Conservation (phyloP, 1,284 basidiomycete genomes). For the Boletus chippewaensis region DNA sequence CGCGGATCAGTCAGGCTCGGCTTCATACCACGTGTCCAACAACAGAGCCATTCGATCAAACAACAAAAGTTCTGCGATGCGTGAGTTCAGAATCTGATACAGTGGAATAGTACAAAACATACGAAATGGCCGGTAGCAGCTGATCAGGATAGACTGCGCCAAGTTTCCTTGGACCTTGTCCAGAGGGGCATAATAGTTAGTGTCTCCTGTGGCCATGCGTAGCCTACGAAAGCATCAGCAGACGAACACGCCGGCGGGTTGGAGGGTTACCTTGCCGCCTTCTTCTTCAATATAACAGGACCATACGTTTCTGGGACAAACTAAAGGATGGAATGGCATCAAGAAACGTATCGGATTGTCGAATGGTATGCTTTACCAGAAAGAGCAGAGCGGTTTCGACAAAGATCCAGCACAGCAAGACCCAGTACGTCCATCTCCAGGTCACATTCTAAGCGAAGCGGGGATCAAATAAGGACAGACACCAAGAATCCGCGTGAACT, state of each 20-base stretch:
- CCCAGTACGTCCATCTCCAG: conserved; percentile 79
- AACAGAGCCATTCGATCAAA: conserved; percentile 73
- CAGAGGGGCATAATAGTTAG: conserved; percentile 35
- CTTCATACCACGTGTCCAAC: conserved; percentile 47
- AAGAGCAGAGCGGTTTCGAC: conserved; percentile 41
- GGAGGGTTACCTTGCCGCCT: conserved; percentile 37
- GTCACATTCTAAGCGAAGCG: conserved; percentile 39
- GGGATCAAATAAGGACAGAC: background rate
- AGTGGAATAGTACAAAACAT: conserved; percentile 23
- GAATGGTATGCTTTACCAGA: conserved; percentile 36
- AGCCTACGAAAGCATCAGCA: conserved; percentile 20
- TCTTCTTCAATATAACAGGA: conserved; percentile 61
- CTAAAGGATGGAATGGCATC: conserved; percentile 22
- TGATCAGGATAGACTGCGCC: conserved; percentile 40
- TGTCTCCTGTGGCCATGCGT: conserved; percentile 39
- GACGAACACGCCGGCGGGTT: background rate
- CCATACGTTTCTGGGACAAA: conserved; percentile 72
- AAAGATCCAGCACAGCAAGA: conserved; percentile 60
- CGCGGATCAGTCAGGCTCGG: background rate
- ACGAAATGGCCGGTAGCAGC: conserved; percentile 71
- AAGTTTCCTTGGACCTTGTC: conserved; percentile 36
- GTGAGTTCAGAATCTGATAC: background rate
- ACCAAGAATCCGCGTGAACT: conserved; percentile 6
- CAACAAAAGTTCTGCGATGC: conserved; percentile 50
- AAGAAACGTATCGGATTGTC: background rate